phyloP scores from a whole-genome alignment of 768 basidiomycete species.

The Leccinum truebloodii region DNA sequence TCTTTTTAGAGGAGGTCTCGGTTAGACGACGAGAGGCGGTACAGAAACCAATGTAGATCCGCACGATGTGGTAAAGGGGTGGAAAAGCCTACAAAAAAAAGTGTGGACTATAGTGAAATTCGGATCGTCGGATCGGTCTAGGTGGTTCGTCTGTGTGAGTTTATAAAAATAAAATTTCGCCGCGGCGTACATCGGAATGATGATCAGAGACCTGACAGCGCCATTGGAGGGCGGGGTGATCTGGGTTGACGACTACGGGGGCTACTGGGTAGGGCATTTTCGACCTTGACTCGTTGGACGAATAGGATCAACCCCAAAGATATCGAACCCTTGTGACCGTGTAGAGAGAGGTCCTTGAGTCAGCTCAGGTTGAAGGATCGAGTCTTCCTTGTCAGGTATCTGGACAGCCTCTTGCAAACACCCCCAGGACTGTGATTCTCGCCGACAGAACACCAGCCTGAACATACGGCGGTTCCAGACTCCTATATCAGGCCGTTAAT shows the following conservation, averaged over 20 bases:
- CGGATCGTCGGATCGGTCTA: neutral
- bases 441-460: neutral
- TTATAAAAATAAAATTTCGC: neutral
- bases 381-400: neutral
- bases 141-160: neutral
- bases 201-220: neutral
- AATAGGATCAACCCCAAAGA: neutral
- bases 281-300: neutral
- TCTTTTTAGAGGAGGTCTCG: neutral
- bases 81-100: neutral
- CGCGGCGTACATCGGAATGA: neutral
- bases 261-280: neutral
- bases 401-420: neutral
- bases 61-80: conserved; percentile 1
- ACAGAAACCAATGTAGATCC: neutral
- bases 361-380: neutral
- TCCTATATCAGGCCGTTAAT: neutral
- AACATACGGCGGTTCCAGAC: neutral
- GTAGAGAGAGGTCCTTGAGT: neutral
- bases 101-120: neutral
- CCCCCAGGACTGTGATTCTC: neutral
- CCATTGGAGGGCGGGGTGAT: conserved; percentile 2
- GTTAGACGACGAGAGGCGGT: neutral
- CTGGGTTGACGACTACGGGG: neutral
- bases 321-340: neutral